A percentile compares a stretch with the other conserved stretches of the same genome.
These are phyloP conservation scores for Chloromonas sp. DNA, from an alignment of 163 green algal genomes.

Conservation along the genomic window DNA sequence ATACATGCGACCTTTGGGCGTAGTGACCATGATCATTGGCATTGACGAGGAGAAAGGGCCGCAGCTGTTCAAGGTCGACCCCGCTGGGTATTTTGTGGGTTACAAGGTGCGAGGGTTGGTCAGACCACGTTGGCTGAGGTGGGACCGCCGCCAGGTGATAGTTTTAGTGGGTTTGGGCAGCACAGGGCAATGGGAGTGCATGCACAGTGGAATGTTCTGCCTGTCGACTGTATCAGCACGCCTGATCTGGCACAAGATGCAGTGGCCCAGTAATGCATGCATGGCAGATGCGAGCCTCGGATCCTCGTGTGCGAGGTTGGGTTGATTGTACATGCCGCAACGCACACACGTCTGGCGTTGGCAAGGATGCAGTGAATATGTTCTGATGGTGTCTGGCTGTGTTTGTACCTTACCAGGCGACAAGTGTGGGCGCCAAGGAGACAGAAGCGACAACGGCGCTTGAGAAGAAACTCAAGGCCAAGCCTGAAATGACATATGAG, in stretches of 20 bases:
- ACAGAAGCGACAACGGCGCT: constrained; percentile 92
- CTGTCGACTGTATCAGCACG: not conserved
- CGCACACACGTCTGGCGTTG: no score
- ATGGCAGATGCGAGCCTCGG: no score
- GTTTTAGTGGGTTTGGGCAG: no score
- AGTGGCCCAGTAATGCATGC: no score
- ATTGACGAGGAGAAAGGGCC: constrained; percentile 94
- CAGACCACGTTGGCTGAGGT: not conserved
- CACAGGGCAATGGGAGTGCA: not conserved
- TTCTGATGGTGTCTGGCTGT: not conserved
- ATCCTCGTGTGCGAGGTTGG: no score
- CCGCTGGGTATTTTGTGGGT: constrained; percentile 94
- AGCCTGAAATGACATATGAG: constrained; percentile 60
- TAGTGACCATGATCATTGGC: constrained; percentile 84
- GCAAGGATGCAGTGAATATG: no score
- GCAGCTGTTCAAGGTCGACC: constrained; percentile 96
- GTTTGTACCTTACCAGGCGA: constrained; percentile 51
- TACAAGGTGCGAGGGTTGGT: constrained; percentile 73
- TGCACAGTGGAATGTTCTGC: not conserved
- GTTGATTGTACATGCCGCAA: no score
- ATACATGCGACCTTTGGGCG: constrained; percentile 88
- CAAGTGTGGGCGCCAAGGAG: constrained; percentile 89
- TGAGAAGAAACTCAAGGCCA: constrained; percentile 93
- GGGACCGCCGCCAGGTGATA: no score
- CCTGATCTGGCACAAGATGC: no score